Evolutionary conservation across 2,329 filamentous ascomycete species (phyloP), one percentile per base, ranked within the genome.

Genomic region (Leptographium wingfieldii): DNA sequence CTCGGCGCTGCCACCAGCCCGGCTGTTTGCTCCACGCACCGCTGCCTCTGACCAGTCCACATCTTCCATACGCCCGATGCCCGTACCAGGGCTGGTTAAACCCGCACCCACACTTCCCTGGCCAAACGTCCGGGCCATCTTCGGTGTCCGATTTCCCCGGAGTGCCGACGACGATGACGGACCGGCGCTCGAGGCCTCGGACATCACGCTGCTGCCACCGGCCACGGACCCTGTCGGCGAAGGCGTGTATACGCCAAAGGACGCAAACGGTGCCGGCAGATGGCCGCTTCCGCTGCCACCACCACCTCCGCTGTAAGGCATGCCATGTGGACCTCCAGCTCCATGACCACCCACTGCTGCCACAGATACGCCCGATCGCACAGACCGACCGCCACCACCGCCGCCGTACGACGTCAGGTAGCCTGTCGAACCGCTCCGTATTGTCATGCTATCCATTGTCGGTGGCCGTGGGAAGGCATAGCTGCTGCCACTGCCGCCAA

Each of bases 111-210:
- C 6, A 14, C 38, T 16, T 14, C 38, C 38, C 38, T 40, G 38
- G 14, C 38, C 38, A 16, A 14, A 40, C 29, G 56, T 60, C 49
- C 60, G 22, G 2, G 5, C 10, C 43, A 25, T 53, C 35, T n/a
- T 38, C 55, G 22, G 9, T 1, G 14, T 25, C 49, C 14, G 19
- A 2, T 5, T 38, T 10, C 59, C n/a, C 25, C 38, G 52, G 2
- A 61, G 60, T 19, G 61, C 59, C 19, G 59, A 51, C 40, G 56
- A 55, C 27, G 66, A 25, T n/a, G n/a, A 25, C 38, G 19, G 57
- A 16, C 65, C 64, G 9, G 67, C 55, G 59, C 66, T 69, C 48
- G 68, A 69, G 10, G 67, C 65, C 54, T 70, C 69, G 9, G 69
- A 69, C 49, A 67, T 57, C 5, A 68, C 67, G 54, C 68, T 71